A percentile compares a stretch with the other conserved stretches of the same genome.
These are phyloP conservation scores for Anthostomella pinea DNA, from an alignment of 2,329 filamentous ascomycete species.

Conservation along the genomic window DNA sequence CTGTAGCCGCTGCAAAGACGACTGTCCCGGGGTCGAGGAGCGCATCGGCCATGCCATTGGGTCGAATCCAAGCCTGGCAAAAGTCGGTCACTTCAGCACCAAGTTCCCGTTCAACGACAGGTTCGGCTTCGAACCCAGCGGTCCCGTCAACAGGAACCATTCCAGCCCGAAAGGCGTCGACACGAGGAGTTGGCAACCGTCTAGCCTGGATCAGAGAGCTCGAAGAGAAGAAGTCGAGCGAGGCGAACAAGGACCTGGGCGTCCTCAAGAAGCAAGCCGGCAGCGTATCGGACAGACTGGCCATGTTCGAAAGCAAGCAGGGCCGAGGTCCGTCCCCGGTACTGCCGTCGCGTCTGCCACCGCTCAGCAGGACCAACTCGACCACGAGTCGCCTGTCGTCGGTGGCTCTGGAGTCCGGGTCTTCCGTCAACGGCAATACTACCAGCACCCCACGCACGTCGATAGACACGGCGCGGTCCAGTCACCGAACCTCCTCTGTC, in stretches of 20 bases:
- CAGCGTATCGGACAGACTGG: conserved; percentile 13
- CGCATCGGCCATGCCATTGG: conserved; percentile 9
- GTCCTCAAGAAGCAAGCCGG: conserved; percentile 12
- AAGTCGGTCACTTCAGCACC: conserved; percentile 13
- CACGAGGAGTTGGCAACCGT: conserved; percentile 9
- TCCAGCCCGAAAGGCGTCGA: conserved; percentile 8
- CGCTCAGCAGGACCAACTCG: conserved; percentile 13
- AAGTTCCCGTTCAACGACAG: background rate
- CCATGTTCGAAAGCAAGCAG: conserved; percentile 15
- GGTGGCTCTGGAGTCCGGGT: conserved; percentile 8
- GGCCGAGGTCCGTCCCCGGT: too few species aligned
- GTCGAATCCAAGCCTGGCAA: conserved; percentile 14
- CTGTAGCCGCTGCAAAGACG: background rate
- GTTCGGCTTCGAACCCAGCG: background rate
- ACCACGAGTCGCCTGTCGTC: conserved; percentile 16
- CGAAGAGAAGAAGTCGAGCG: conserved; percentile 17
- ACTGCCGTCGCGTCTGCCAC: conserved; percentile 4
- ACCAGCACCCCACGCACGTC: conserved; percentile 13
- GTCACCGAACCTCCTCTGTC: conserved; percentile 14
- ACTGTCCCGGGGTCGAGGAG: background rate
- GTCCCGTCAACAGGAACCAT: background rate
- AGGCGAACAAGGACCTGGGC: conserved; percentile 4
- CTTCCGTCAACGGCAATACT: conserved; percentile 6
- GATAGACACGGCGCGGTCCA: conserved; percentile 12
- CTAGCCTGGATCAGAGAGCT: conserved; percentile 18